Percentiles rank a stretch among this genome's conserved stretches.
These are phyloP conservation scores for Odontarrhena argentea DNA, from an alignment of 345 rosid genomes.

Conservation along the genomic window DNA sequence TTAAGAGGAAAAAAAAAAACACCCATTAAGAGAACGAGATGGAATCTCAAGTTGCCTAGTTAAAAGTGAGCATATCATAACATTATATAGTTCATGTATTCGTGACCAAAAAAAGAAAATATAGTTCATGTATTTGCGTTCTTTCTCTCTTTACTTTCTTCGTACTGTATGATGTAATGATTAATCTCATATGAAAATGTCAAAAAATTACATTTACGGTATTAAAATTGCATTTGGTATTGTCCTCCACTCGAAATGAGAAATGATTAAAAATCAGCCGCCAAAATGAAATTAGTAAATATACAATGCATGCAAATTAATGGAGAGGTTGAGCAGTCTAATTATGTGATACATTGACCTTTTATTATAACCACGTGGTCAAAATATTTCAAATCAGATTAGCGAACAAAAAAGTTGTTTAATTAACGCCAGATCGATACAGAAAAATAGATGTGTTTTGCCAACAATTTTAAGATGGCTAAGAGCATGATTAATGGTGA, in stretches of 20 bases:
- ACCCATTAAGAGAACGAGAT: slow-evolving; percentile 11
- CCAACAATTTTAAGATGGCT: too few relatives aligned
- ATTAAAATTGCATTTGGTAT: slow-evolving; percentile 28
- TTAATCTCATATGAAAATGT: neutral
- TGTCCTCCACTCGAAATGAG: slow-evolving; percentile 11
- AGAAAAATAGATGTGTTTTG: too few relatives aligned
- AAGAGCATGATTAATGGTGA: too few relatives aligned
- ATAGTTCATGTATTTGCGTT: slow-evolving; percentile 8
- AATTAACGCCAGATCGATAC: too few relatives aligned
- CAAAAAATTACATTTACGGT: neutral
- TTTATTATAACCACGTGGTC: slow-evolving; percentile 11
- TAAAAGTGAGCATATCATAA: slow-evolving; percentile 18
- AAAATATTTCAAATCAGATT: neutral
- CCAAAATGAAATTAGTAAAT: slow-evolving; percentile 8
- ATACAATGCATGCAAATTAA: slow-evolving; percentile 30
- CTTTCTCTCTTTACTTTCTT: neutral
- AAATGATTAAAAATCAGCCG: slow-evolving; percentile 13
- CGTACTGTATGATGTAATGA: neutral
- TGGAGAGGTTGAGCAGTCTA: slow-evolving; percentile 16
- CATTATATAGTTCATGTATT: neutral
- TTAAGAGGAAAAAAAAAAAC: neutral
- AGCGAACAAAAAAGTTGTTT: neutral
- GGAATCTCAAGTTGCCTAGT: slow-evolving; percentile 34
- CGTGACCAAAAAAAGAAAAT: too few relatives aligned
- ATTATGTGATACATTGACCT: slow-evolving; percentile 25